phyloP scores from a whole-genome alignment of 352 stramenopile genomes.

The Phytophthora pinifolia region DNA sequence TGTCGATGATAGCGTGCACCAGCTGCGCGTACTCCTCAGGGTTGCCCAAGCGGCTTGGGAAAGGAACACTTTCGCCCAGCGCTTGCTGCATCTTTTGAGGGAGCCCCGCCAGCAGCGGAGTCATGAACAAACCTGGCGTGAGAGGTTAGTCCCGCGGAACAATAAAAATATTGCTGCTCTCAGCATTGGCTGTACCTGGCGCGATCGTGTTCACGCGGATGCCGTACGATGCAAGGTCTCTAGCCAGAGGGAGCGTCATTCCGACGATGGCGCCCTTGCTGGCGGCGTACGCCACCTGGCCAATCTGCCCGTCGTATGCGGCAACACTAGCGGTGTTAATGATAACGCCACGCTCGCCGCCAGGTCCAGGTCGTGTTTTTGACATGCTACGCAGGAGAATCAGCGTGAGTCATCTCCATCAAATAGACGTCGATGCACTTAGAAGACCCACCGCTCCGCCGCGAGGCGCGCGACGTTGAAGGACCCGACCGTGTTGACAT shows the following conservation, averaged over 20 bases:
- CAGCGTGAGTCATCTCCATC: conserved; percentile 5
- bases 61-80: conserved; percentile 94
- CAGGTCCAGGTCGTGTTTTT: conserved; percentile 59
- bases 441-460: conserved; percentile 80
- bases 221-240: conserved; percentile 92
- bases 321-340: conserved; percentile 99
- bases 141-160: not conserved
- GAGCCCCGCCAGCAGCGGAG: conserved; percentile 94
- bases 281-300: conserved; percentile 96
- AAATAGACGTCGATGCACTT: not conserved
- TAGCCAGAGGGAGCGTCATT: conserved; percentile 97
- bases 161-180: not conserved
- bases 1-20: conserved; percentile 95
- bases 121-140: conserved; percentile 93
- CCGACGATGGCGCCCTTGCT: conserved; percentile 96
- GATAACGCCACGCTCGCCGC: conserved; percentile 95
- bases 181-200: conserved; percentile 50
- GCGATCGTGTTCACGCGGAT: conserved; percentile 98
- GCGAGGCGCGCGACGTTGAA: conserved; percentile 98
- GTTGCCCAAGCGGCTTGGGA: conserved; percentile 93
- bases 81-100: conserved; percentile 94
- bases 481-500: conserved; percentile 96
- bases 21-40: conserved; percentile 96
- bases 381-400: conserved; percentile 69
- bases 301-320: conserved; percentile 97